Evolutionary conservation across 2,329 filamentous ascomycete species (phyloP).

Genomic region (Scedosporium minutisporum): DNA sequence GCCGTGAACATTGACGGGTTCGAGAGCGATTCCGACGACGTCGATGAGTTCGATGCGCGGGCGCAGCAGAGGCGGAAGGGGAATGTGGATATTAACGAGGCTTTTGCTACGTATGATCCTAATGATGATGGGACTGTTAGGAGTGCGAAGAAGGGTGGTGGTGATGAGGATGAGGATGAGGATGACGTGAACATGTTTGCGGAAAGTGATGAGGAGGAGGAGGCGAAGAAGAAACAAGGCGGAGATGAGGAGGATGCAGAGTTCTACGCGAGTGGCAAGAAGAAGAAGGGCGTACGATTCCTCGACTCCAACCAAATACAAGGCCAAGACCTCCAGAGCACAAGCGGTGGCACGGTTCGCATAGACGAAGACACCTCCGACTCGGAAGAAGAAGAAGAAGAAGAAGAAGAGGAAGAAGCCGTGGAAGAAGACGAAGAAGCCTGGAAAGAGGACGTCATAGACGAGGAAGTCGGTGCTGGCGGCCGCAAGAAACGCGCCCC

Average conservation of each 20-base stretch:
- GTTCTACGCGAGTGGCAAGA: slow-evolving; percentile 38
- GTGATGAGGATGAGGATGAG: slow-evolving; percentile 43
- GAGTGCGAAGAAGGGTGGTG: slow-evolving; percentile 19
- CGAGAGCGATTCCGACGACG: slow-evolving; percentile 81
- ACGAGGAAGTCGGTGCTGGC: slow-evolving; percentile 83
- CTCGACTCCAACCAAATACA: slow-evolving; percentile 56
- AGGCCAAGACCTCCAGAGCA: slow-evolving; percentile 67
- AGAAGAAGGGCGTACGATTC: slow-evolving; percentile 53
- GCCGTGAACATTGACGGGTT: slow-evolving; percentile 96
- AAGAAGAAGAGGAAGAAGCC: slow-evolving; percentile 59
- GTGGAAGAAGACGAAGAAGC: slow-evolving; percentile 61
- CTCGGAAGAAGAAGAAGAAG: slow-evolving; percentile 50
- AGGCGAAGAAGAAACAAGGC: slow-evolving; percentile 9
- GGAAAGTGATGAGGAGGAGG: slow-evolving; percentile 30
- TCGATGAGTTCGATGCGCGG: slow-evolving; percentile 70
- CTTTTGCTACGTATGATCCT: slow-evolving; percentile 45
- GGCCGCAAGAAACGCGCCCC: slow-evolving; percentile 89
- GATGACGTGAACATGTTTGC: slow-evolving; percentile 76
- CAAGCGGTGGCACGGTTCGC: slow-evolving; percentile 61
- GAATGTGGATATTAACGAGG: slow-evolving; percentile 13
- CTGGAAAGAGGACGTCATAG: slow-evolving; percentile 64
- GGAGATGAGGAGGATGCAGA: slow-evolving; percentile 12
- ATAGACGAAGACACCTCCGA: slow-evolving; percentile 33
- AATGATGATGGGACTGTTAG: slow-evolving; percentile 29
- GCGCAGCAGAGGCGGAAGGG: slow-evolving; percentile 47